Conservation (phyloP, 306 rosid genomes). For the Urtica urens region DNA sequence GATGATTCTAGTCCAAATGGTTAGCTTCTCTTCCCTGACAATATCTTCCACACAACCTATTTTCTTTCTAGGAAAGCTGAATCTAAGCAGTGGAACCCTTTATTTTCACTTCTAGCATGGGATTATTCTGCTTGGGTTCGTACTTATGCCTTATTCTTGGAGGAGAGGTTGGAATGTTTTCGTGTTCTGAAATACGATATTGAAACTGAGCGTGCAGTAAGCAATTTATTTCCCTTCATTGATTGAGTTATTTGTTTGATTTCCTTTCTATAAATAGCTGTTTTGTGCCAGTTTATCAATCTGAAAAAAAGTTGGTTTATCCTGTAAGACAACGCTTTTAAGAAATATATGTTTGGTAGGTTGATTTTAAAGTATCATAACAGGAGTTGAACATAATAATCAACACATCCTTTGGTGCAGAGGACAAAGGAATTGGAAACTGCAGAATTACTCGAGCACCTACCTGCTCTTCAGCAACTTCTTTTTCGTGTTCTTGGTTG, state of each 20-base stretch:
- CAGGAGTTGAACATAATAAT: too few species aligned
- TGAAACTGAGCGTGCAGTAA: conserved; percentile 88
- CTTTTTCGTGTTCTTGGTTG: conserved; percentile 81
- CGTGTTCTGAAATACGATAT: conserved; percentile 87
- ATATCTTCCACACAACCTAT: neutral
- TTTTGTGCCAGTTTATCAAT: too few species aligned
- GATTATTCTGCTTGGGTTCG: conserved; percentile 97
- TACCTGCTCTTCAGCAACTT: conserved; percentile 90
- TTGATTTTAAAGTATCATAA: too few species aligned
- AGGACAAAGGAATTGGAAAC: conserved; percentile 96
- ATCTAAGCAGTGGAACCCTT: conserved; percentile 12
- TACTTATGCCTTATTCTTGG: conserved; percentile 87
- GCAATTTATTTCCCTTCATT: conserved; percentile 16
- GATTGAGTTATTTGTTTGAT: neutral
- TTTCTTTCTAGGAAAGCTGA: neutral
- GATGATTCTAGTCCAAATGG: conserved; percentile 99
- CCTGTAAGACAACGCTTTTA: neutral
- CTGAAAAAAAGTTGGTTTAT: too few species aligned
- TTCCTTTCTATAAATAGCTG: too few species aligned
- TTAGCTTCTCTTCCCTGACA: conserved; percentile 20
- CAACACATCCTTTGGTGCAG: conserved; percentile 41
- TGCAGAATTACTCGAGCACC: conserved; percentile 76
- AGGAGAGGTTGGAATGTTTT: conserved; percentile 96
- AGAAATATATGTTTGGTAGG: too few species aligned
- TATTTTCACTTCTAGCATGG: conserved; percentile 58